Evolutionary conservation across 805 yeast species (phyloP).

Genomic region (Wickerhamomyces chambardii): DNA sequence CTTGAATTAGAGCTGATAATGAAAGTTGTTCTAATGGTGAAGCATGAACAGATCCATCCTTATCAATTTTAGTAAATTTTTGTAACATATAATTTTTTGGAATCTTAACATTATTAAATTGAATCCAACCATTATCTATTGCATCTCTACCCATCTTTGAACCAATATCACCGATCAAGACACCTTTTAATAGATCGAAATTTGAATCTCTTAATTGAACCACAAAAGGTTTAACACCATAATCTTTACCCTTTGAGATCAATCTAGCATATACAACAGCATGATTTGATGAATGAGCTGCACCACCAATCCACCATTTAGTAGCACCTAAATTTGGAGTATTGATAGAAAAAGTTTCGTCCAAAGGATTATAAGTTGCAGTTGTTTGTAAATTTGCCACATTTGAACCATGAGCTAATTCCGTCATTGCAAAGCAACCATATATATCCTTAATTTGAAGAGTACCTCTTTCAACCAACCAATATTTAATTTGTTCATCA

Average conservation of each 20-base stretch:
- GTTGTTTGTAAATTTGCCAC: slow-evolving; percentile 93
- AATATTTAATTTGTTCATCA: slow-evolving; percentile 69
- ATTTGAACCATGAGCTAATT: slow-evolving; percentile 87
- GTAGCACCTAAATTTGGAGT: slow-evolving; percentile 93
- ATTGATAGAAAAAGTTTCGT: slow-evolving; percentile 64
- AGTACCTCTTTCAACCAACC: slow-evolving; percentile 71
- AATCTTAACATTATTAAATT: slow-evolving; percentile 72
- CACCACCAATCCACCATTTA: slow-evolving; percentile 99
- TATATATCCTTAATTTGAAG: slow-evolving; percentile 48
- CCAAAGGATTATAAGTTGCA: slow-evolving; percentile 61
- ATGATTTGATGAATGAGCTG: slow-evolving; percentile 91
- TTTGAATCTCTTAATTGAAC: slow-evolving; percentile 79
- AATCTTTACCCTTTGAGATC: slow-evolving; percentile 72
- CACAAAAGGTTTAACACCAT: slow-evolving; percentile 88
- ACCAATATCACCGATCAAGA: slow-evolving; percentile 87
- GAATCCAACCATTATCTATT: slow-evolving; percentile 96
- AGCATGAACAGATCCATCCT: slow-evolving; percentile 60
- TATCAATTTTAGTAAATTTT: slow-evolving; percentile 64
- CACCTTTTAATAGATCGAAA: slow-evolving; percentile 71
- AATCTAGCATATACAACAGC: slow-evolving; percentile 79
- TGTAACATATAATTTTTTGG: slow-evolving; percentile 80
- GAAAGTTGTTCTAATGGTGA: slow-evolving; percentile 83
- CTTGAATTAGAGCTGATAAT: slow-evolving; percentile 79
- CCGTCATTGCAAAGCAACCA: slow-evolving; percentile 94
- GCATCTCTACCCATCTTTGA: slow-evolving; percentile 95